Base-by-base conservation (phyloP, 257 asterid species). In the Solanum peruvianum region DNA sequence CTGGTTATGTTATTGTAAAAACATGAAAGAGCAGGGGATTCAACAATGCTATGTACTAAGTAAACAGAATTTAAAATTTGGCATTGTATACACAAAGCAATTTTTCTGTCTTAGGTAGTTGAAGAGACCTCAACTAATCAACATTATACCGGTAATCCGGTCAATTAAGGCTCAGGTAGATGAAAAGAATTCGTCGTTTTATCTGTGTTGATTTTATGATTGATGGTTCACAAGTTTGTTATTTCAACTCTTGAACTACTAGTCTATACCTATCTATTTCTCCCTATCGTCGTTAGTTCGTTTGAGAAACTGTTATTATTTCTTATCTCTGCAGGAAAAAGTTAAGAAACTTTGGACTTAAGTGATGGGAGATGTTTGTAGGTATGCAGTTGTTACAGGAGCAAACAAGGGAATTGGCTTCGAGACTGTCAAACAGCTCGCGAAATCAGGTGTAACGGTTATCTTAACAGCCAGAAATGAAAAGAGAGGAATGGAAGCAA, bases 381-480 rank as follows among this genome's bases (percentile, higher is more conserved):
- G 98, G 91, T 91, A 89, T 85, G 98, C 96, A 25, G 95, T 94
- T 42, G 97, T 96, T 49, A 96, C 96, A 5, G 98, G 98, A 88
- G 98, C 96, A 10, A 95, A 95, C 94, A 94, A 92, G 89, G 98
- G 98, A 58, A 95, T 94, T n/a, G 98, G 98, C 29, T 80, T 93
- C 6, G 97, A 95, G 91, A 94, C 95, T 7, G 98, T 88, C 60
- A 92, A 95, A 39, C 97, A 92, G 89, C 95, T 96, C 1, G 98
- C 98, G 1, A 78, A 39, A 21, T 91, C 95, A 52, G 98, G 98
- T 6, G 89, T 89, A 41, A 90, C 91, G n/a, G 98, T 96, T 6
- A 91, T 94, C 49, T 86, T 96, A 44, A 92, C 99, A 9, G 97
- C 98, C 44, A 90, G 98, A 85, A 62, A 94, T 47, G 93, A 90